A percentile compares a stretch with the other conserved stretches of the same genome.
phyloP scores from a whole-genome alignment of 1,284 basidiomycete species.

The Moesziomyces antarcticus region DNA sequence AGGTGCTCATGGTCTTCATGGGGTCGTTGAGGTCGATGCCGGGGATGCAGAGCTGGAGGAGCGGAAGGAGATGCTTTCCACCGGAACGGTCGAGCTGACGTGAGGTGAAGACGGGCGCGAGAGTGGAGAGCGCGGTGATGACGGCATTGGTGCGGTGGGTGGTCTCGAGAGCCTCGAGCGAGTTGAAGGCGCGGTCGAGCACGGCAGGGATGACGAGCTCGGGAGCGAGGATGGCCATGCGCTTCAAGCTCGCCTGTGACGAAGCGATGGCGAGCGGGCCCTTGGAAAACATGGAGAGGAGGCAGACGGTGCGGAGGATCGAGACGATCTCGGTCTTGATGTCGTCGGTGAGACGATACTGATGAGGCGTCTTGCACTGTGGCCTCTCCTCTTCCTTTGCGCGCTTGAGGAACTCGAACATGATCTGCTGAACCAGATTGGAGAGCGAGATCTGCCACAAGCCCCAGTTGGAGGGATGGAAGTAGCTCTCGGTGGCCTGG shows the following conservation, averaged over 20 bases:
- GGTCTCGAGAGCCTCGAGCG: slow-evolving; percentile 76
- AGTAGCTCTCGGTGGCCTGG: slow-evolving; percentile 91
- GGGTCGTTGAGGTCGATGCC: slow-evolving; percentile 96
- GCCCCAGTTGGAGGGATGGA: slow-evolving; percentile 76
- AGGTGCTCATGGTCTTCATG: slow-evolving; percentile 81
- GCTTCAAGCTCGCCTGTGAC: slow-evolving; percentile 72
- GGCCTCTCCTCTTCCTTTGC: slow-evolving; percentile 78
- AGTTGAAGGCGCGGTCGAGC: slow-evolving; percentile 88
- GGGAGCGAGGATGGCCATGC: slow-evolving; percentile 84
- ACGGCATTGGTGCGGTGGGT: slow-evolving; percentile 72
- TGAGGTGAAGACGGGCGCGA: slow-evolving; percentile 81
- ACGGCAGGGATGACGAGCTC: slow-evolving; percentile 89
- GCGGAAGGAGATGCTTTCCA: slow-evolving; percentile 86
- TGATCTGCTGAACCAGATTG: slow-evolving; percentile 83
- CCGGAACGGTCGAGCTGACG: slow-evolving; percentile 82
- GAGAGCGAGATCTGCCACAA: slow-evolving; percentile 74
- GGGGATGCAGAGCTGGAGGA: slow-evolving; percentile 89
- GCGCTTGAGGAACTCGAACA: slow-evolving; percentile 77
- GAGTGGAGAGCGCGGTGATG: slow-evolving; percentile 84
- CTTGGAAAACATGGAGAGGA: slow-evolving; percentile 96
- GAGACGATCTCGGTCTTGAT: slow-evolving; percentile 87
- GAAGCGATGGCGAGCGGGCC: slow-evolving; percentile 71
- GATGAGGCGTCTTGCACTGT: slow-evolving; percentile 82
- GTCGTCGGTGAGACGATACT: slow-evolving; percentile 79
- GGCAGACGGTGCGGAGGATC: slow-evolving; percentile 84